Evolutionary conservation across 2,329 filamentous ascomycete species (phyloP).

Genomic region (Aspergillus oerlinghausenensis): DNA sequence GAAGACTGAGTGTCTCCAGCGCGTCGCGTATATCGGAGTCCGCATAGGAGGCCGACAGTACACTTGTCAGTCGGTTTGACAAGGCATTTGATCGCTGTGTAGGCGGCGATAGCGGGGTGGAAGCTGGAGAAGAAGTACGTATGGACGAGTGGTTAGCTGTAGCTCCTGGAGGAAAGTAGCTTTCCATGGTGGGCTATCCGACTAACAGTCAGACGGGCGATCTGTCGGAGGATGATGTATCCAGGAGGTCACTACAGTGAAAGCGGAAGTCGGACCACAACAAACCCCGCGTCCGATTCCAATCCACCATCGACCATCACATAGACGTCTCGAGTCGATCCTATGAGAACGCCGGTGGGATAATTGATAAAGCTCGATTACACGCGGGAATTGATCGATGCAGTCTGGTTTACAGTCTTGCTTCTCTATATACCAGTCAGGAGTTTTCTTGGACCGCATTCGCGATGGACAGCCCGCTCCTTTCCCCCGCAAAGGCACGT

Average conservation of each 20-base stretch:
- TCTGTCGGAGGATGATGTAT: slow-evolving; percentile 6
- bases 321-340: not conserved
- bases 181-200: slow-evolving; percentile 25
- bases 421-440: not conserved
- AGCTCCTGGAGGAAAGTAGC: slow-evolving; percentile 27
- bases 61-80: slow-evolving; percentile 73
- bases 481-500: slow-evolving; percentile 62
- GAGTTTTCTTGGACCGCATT: slow-evolving; percentile 9
- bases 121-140: slow-evolving; percentile 19
- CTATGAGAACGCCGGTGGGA: not conserved
- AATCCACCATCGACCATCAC: not conserved
- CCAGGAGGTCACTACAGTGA: slow-evolving; percentile 12
- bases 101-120: slow-evolving; percentile 28
- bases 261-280: slow-evolving; percentile 7
- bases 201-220: slow-evolving; percentile 2
- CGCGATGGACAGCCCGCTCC: slow-evolving; percentile 41
- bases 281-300: not conserved
- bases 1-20: slow-evolving; percentile 69
- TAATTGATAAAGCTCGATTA: not conserved
- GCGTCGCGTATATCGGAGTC: slow-evolving; percentile 89
- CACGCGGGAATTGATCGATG: not conserved
- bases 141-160: slow-evolving; percentile 19
- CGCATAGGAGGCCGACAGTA: slow-evolving; percentile 87
- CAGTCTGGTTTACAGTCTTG: not conserved
- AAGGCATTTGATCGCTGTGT: slow-evolving; percentile 57